phyloP scores from a whole-genome alignment of 1,284 basidiomycete species.

The Laetiporus sulphureus region DNA sequence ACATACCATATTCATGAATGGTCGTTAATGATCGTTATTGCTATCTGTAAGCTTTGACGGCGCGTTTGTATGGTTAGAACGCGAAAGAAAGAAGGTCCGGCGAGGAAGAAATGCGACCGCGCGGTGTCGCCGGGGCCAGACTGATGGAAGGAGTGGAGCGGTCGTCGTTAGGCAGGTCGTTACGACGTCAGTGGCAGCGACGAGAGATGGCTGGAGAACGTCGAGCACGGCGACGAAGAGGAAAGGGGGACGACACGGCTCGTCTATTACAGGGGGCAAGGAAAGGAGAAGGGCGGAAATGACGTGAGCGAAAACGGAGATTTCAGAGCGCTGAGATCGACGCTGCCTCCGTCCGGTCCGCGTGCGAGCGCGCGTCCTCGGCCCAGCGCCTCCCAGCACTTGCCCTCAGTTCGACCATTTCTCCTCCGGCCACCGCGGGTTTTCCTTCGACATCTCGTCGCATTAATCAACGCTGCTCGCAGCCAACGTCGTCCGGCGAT shows the following conservation, averaged over 20 bases:
- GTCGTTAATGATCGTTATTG: constrained; percentile 3
- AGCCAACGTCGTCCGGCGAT: not conserved
- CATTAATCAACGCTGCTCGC: not conserved
- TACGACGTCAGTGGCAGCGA: not conserved
- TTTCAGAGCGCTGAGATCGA: no score
- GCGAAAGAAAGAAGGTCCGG: no score
- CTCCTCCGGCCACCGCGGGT: not conserved
- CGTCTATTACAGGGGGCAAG: no score
- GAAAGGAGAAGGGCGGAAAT: not conserved
- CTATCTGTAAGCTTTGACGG: no score
- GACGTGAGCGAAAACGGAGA: no score
- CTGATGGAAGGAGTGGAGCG: not conserved
- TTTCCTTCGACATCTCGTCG: not conserved
- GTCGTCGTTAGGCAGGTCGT: constrained; percentile 1
- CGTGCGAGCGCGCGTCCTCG: no score
- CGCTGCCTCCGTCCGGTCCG: not conserved
- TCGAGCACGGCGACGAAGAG: not conserved
- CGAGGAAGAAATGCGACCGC: not conserved
- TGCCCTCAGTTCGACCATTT: no score
- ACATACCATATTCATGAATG: constrained; percentile 6
- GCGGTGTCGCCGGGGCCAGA: not conserved
- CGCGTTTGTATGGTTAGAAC: no score
- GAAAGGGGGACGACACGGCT: no score
- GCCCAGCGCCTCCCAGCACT: no score
- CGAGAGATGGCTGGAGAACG: not conserved